These are phyloP conservation scores for Penicillium taxi DNA, from an alignment of 495 filamentous ascomycete species.

Conservation along the genomic window DNA sequence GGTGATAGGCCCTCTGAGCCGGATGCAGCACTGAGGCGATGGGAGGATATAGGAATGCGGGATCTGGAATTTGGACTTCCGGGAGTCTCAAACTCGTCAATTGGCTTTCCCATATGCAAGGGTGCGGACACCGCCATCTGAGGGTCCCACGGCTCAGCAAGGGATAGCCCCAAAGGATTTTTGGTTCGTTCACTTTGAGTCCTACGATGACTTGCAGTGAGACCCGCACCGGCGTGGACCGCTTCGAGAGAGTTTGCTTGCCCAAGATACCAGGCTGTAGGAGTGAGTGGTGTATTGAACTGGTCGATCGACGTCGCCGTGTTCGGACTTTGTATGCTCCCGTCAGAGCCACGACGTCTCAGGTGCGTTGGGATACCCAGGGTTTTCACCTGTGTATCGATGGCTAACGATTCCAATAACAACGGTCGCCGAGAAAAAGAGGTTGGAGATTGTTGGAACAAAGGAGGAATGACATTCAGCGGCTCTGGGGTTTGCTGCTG, in stretches of 20 bases:
- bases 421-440: slow-evolving; percentile 31
- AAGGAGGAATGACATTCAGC: slow-evolving; percentile 11
- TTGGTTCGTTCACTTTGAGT: slow-evolving; percentile 38
- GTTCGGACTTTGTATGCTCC: slow-evolving; percentile 45
- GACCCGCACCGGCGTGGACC: slow-evolving; percentile 28
- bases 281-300: slow-evolving; percentile 44
- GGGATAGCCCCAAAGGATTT: slow-evolving; percentile 15
- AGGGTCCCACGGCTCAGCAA: slow-evolving; percentile 23
- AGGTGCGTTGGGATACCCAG: slow-evolving; percentile 29
- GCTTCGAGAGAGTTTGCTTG: slow-evolving; percentile 41
- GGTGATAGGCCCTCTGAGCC: slow-evolving; percentile 38
- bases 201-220: slow-evolving; percentile 35
- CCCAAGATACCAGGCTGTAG: slow-evolving; percentile 49
- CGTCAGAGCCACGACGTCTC: slow-evolving; percentile 46
- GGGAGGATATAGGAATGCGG: slow-evolving; percentile 50
- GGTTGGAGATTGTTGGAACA: slow-evolving; percentile 16
- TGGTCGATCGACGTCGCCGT: slow-evolving; percentile 42
- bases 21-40: slow-evolving; percentile 40
- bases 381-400: slow-evolving; percentile 30
- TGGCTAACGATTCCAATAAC: slow-evolving; percentile 44
- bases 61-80: slow-evolving; percentile 45
- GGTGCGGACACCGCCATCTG: slow-evolving; percentile 36
- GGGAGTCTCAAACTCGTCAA: slow-evolving; percentile 21
- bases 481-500: not conserved
- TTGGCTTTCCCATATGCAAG: slow-evolving; percentile 24